Base-by-base conservation (phyloP, 768 basidiomycete species). In the Lepiota venenata region DNA sequence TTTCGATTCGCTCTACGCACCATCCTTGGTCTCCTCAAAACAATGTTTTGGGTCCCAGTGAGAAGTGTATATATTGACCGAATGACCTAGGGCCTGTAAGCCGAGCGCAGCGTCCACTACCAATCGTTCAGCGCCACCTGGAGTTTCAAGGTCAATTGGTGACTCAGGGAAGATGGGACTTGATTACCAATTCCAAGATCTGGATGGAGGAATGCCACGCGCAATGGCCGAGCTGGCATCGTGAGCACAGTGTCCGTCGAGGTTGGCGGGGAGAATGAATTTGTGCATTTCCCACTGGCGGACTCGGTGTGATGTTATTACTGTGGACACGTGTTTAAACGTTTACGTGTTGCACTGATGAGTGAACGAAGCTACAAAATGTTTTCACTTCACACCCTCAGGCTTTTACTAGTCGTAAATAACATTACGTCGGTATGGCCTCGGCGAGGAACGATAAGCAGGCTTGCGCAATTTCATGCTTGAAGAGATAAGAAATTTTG, bases 81-180 rank as follows among this genome's bases (percentile, higher is more conserved):
- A 71, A 64, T 98, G 94, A 0, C 95, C 96, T 4, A 85, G 76
- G 8, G 79, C 72, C 67, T 98, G 91, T 11, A 99, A 73, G 7
- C 93, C 91, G 0, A 96, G 77, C 2, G 96, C 94, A 21, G 95
- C 93, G 67, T 99, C 96, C 18, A 98, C 95, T 4, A 98, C 87
- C 5, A 98, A 80, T 21, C 96, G 80, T 70, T 99, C 96, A 2
- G 96, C 96, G 16, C 96, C 96, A 60, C 96, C 95, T 98, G 63
- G 21, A 58, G 48, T 18, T 55, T 11, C 47, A 52, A 41, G 43
- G 40, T 56, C 10, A 56, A 55, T 8, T 42, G 54, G 27, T 55
- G 39, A 50, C 42, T 47, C 35, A 22, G 61, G 40, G 55, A 45
- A 36, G 20, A 37, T 41, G 16, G 56, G 40, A 14, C 58, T n/a